phyloP scores from a whole-genome alignment of 2,329 filamentous ascomycete genomes.

The Aureobasidium lini region DNA sequence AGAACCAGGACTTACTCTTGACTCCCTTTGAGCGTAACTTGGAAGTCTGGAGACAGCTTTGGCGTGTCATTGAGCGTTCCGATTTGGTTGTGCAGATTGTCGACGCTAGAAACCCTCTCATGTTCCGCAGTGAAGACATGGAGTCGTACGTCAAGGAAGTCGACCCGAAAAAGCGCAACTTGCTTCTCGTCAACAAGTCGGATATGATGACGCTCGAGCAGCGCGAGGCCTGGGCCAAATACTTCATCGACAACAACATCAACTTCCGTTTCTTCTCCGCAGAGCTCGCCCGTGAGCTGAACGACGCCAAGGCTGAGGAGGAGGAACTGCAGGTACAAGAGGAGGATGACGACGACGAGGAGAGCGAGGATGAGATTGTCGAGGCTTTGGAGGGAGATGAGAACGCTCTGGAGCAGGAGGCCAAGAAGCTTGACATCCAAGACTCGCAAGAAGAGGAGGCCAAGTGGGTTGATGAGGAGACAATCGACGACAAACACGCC shows the following conservation, averaged over 20 bases:
- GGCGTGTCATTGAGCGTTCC: conserved; percentile 95
- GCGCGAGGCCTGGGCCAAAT: conserved; percentile 74
- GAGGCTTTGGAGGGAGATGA: conserved; percentile 42
- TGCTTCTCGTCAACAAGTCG: conserved; percentile 94
- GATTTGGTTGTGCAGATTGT: conserved; percentile 97
- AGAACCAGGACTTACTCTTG: conserved; percentile 90
- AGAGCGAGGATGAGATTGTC: conserved; percentile 30
- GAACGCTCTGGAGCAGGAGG: conserved; percentile 38
- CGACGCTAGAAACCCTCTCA: conserved; percentile 85
- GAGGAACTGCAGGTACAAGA: conserved; percentile 45
- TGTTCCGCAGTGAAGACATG: conserved; percentile 90
- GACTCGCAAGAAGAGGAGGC: conserved; percentile 34
- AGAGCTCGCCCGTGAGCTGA: conserved; percentile 79
- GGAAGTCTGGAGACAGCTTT: conserved; percentile 95
- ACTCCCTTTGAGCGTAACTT: conserved; percentile 96
- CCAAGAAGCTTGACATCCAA: conserved; percentile 39
- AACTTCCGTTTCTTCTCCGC: conserved; percentile 96
- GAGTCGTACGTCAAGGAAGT: conserved; percentile 93
- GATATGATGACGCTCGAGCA: conserved; percentile 96
- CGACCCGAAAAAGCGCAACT: conserved; percentile 76
- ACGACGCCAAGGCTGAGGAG: conserved; percentile 59
- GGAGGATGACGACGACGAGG: conserved; percentile 39
- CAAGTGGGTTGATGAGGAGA: conserved; percentile 35
- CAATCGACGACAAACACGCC: conserved; percentile 22
- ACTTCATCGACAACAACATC: conserved; percentile 73